Evolutionary conservation across 2,329 filamentous ascomycete species (phyloP).

Genomic region (Paramyrothecium sp.): DNA sequence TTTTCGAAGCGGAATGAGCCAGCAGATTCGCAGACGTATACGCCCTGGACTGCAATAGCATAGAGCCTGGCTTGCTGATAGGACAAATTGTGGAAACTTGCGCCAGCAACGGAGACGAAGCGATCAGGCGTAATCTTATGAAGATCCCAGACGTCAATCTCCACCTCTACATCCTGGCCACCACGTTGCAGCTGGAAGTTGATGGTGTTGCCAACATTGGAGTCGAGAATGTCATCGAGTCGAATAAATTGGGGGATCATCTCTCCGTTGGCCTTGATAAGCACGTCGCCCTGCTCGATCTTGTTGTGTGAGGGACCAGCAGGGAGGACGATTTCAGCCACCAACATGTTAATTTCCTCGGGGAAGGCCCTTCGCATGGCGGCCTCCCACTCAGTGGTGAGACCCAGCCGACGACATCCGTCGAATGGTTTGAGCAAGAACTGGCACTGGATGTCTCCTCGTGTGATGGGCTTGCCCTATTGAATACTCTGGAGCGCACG

Average conservation of each 20-base stretch:
- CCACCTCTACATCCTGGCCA: constrained; percentile 81
- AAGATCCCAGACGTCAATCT: constrained; percentile 82
- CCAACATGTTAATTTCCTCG: constrained; percentile 93
- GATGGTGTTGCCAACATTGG: constrained; percentile 76
- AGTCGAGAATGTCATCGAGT: constrained; percentile 88
- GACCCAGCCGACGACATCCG: constrained; percentile 85
- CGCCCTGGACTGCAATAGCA: constrained; percentile 85
- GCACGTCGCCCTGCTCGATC: constrained; percentile 89
- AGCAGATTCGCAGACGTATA: constrained; percentile 94
- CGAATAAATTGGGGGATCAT: constrained; percentile 90
- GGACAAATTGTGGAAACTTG: constrained; percentile 92
- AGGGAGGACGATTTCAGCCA: constrained; percentile 91
- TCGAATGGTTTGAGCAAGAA: constrained; percentile 98
- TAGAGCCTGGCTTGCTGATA: constrained; percentile 98
- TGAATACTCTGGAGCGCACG: constrained; percentile 86
- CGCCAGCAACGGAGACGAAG: constrained; percentile 91
- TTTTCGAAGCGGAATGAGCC: constrained; percentile 95
- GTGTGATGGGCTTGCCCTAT: constrained; percentile 69
- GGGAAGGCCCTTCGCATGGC: constrained; percentile 81
- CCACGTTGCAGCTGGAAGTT: constrained; percentile 83
- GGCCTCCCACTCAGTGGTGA: constrained; percentile 83
- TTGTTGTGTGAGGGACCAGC: constrained; percentile 84
- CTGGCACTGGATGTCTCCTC: constrained; percentile 97
- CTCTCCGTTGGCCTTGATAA: constrained; percentile 91
- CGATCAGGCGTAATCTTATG: constrained; percentile 94